Percentiles rank a stretch among this genome's conserved stretches.
Conservation (phyloP, 441 rosid genomes). For the Croton laevigatus region DNA sequence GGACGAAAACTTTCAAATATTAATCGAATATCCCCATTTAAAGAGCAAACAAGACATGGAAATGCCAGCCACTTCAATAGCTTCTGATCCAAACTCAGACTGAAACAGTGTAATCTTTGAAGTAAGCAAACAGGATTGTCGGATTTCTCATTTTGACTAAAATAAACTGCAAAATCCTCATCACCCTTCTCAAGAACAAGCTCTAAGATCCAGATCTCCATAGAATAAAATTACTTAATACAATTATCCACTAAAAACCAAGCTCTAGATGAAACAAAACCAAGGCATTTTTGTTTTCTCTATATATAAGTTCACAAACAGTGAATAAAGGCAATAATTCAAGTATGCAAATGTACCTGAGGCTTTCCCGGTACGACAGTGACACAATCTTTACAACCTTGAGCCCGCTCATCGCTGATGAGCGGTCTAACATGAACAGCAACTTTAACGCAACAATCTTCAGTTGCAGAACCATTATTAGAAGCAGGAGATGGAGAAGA, state of each 20-base stretch:
- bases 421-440: conserved; percentile 97
- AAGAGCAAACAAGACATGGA: conserved; percentile 26
- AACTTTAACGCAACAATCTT: conserved; percentile 93
- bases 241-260: conserved; percentile 9
- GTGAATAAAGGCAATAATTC: background rate
- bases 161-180: background rate
- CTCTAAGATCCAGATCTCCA: conserved; percentile 48
- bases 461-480: conserved; percentile 27
- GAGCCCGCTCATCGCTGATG: conserved; percentile 82
- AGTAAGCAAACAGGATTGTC: conserved; percentile 38
- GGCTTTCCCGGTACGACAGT: conserved; percentile 84
- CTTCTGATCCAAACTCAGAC: conserved; percentile 32
- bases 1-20: conserved; percentile 18
- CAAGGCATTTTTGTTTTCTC: background rate
- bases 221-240: background rate
- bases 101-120: conserved; percentile 19
- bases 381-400: conserved; percentile 97
- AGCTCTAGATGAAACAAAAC: background rate
- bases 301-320: background rate
- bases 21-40: conserved; percentile 14
- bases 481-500: conserved; percentile 17
- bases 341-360: conserved; percentile 49
- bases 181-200: conserved; percentile 7
- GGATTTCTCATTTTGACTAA: conserved; percentile 18
- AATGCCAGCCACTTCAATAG: conserved; percentile 25